Evolutionary conservation across 2,329 filamentous ascomycete species (phyloP).

Genomic region (Teratosphaeria destructans): DNA sequence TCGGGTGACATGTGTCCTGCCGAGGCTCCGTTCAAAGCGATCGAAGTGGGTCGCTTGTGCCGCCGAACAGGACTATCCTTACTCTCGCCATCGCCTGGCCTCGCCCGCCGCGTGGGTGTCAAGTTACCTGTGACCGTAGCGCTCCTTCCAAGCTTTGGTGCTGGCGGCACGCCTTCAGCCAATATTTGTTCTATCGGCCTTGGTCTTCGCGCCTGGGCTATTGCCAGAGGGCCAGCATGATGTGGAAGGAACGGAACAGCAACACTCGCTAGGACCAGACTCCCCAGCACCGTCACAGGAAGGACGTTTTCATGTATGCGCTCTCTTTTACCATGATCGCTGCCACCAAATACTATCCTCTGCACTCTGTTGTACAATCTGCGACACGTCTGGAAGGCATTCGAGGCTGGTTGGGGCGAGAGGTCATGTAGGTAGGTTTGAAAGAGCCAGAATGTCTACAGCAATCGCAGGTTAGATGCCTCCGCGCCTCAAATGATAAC

Average conservation of each 20-base stretch:
- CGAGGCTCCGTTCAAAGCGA: slow-evolving; percentile 14
- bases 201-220: slow-evolving; percentile 71
- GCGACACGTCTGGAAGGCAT: slow-evolving; percentile 70
- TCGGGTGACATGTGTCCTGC: slow-evolving; percentile 5
- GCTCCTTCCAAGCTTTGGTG: slow-evolving; percentile 53
- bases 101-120: slow-evolving; percentile 34
- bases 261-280: slow-evolving; percentile 67
- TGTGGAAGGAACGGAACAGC: slow-evolving; percentile 65
- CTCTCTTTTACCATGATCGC: slow-evolving; percentile 57
- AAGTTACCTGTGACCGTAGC: slow-evolving; percentile 52
- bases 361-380: slow-evolving; percentile 83
- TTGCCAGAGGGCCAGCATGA: slow-evolving; percentile 69
- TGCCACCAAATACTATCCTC: slow-evolving; percentile 71
- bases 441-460: slow-evolving; percentile 79
- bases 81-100: slow-evolving; percentile 20
- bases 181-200: slow-evolving; percentile 52
- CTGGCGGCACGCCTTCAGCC: slow-evolving; percentile 45
- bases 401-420: slow-evolving; percentile 61
- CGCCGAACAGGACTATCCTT: slow-evolving; percentile 19
- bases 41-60: slow-evolving; percentile 25
- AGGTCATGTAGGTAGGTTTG: slow-evolving; percentile 81
- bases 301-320: slow-evolving; percentile 74
- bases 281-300: slow-evolving; percentile 70
- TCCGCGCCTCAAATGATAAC: not conserved
- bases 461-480: slow-evolving; percentile 9